phyloP scores from a whole-genome alignment of 2,329 filamentous ascomycete genomes.

The Sclerotinia nivalis region DNA sequence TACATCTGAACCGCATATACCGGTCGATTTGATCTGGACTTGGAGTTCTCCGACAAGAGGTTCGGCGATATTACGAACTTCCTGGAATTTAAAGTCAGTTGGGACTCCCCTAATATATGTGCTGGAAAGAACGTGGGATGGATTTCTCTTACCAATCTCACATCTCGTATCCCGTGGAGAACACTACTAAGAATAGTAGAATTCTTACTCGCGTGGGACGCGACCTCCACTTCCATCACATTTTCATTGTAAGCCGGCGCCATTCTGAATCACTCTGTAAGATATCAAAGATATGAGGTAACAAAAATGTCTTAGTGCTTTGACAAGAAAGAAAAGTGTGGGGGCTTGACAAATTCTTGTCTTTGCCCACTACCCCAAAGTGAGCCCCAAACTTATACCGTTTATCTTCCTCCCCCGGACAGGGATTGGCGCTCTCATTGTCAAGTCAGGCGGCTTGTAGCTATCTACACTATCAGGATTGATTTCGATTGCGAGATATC shows the following conservation, averaged over 20 bases:
- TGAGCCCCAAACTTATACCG: constrained; percentile 27
- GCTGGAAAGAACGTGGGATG: neutral
- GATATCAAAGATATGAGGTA: constrained; percentile 21
- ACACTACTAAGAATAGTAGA: constrained; percentile 53
- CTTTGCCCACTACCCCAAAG: constrained; percentile 7
- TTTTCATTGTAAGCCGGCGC: constrained; percentile 28
- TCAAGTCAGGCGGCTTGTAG: constrained; percentile 30
- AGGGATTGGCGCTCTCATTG: neutral
- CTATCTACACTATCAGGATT: constrained; percentile 31
- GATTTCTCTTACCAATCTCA: constrained; percentile 53
- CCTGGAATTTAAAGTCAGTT: constrained; percentile 43
- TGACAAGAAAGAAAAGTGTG: constrained; percentile 19
- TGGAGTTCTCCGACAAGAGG: constrained; percentile 57
- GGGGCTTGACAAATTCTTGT: constrained; percentile 15
- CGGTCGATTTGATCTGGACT: constrained; percentile 64
- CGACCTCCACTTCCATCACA: constrained; percentile 13
- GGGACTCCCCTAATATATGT: neutral
- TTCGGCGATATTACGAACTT: constrained; percentile 49
- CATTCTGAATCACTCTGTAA: constrained; percentile 26
- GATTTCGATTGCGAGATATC: constrained; percentile 20
- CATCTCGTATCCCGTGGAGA: constrained; percentile 57
- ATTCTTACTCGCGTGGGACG: constrained; percentile 25
- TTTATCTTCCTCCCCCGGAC: neutral
- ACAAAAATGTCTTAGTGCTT: constrained; percentile 2
- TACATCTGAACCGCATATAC: constrained; percentile 70